These are phyloP conservation scores for Centella asiatica DNA, from an alignment of 129 eudicot genomes.

Conservation along the genomic window DNA sequence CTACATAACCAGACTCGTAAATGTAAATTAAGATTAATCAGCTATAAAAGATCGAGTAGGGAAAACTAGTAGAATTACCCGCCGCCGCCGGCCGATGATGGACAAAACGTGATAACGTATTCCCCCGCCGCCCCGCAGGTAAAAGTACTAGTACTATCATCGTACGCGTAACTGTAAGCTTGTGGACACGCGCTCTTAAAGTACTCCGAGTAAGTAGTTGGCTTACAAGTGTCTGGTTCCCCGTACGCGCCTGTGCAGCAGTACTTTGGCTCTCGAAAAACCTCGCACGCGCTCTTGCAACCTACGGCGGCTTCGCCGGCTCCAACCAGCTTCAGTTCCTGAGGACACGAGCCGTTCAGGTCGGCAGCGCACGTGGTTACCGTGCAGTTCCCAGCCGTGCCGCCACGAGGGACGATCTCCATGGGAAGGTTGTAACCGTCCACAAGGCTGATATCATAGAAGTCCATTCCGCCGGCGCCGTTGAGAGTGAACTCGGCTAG, in stretches of 20 bases:
- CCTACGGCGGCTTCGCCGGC: conserved; percentile 26
- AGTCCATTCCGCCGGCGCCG: conserved; percentile 1
- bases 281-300: conserved; percentile 75
- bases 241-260: conserved; percentile 63
- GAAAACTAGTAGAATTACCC: conserved; percentile 4
- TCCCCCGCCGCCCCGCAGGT: conserved; percentile 47
- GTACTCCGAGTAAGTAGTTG: conserved; percentile 46
- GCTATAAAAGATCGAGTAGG: background rate
- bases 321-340: conserved; percentile 23
- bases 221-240: conserved; percentile 55
- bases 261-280: conserved; percentile 45
- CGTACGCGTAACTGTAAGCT: conserved; percentile 87
- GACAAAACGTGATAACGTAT: conserved; percentile 64
- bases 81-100: conserved; percentile 20
- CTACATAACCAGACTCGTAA: too few species aligned
- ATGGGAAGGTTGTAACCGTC: conserved; percentile 20
- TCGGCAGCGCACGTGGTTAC: conserved; percentile 51
- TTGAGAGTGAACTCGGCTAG: conserved; percentile 12
- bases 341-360: conserved; percentile 54
- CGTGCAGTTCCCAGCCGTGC: conserved; percentile 33
- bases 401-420: background rate
- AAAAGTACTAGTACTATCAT: conserved; percentile 65
- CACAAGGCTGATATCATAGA: conserved; percentile 16
- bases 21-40: background rate
- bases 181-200: conserved; percentile 65